Base-by-base conservation (phyloP, 768 basidiomycete genomes). In the Amanita jacksonii region DNA sequence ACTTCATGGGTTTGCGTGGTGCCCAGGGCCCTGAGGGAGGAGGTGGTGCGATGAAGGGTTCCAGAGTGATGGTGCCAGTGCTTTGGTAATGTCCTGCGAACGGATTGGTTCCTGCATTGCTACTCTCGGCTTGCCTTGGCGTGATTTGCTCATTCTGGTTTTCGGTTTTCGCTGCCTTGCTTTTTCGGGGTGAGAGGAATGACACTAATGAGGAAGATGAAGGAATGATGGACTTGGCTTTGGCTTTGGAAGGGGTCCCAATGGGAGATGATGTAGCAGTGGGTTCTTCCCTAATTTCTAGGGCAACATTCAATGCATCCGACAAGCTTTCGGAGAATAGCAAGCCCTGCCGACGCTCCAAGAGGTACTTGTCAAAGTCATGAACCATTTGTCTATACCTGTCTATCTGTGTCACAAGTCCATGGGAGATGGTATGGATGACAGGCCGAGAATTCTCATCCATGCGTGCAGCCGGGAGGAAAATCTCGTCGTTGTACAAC, bases 241-340 rank as follows among this genome's bases (percentile, higher is more conserved):
- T 72, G 1, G 66, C 58, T 42, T 60, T 62, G 32, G 64, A 64
- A 5, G 57, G 53, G 1, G 58, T 48, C 36, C 64, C 63, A 9
- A 62, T 44, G n/a, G 54, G 45, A 19, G 54, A 49, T 32, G 54
- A 48, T 28, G 56, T 49, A 31, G 52, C 51, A 47, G 50, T 58
- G 9, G 68, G 59, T 41, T 77, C 73, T 13, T 74, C 68, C 2
- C 70, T 65, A 18, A 85, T 60, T 46, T 91, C 83, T 43, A 91
- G 65, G 10, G 69, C 73, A 36, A 90, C 66, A 35, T 73, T 83
- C 46, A 97, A 67, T 3, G 93, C 93, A 54, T 97, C 94, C 5
- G 81, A 85, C 27, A 96, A 65, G 57, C 92, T 92, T 63, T 96
- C 92, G 3, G 85, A 84, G 61, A 94, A 96, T 13, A 94, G 63